Base-by-base conservation (phyloP, 148 eudicot genomes). In the Camellia sinensis region DNA sequence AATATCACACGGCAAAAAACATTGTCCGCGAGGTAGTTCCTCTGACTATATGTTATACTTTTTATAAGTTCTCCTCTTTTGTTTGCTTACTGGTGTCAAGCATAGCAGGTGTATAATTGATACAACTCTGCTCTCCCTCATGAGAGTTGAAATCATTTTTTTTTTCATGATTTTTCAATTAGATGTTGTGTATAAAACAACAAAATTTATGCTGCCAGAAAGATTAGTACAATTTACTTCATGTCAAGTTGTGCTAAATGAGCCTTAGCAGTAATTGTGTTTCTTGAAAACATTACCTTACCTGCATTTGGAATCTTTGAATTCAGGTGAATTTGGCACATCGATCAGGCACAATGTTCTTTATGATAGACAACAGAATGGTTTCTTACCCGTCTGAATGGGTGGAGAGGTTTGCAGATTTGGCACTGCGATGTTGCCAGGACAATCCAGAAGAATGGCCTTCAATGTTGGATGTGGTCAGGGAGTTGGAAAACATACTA, bases 21-120 rank as follows among this genome's bases (percentile, higher is more conserved):
- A 87, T 92, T 65, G 98, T 93, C 84, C 90, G 97, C 4, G 95
- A 93, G 97, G 97, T 93, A 88, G 17, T 11, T 52, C 64, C 48
- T 66, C 41, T 9, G 52, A 3, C 40, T 48, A 62, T 9, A 62
- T 29, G 13, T 41, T 19, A 62, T 1, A 29, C 37, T 29, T 29
- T 61, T 71, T 71, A 17, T 40, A 41, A 75, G 67, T 60, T 78
- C 40, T 75, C 44, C 78, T 75, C 50, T 44, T 2, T 17, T 67
- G 13, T 53, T 17, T 46, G 50, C 50, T 29, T 67, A 41, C 9
- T 17, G 18, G 14, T 52, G 22, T 60, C 72, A 2, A 77, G 80
- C 43, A 50, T 50, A 37, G 50, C 7, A 46, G 50, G 50, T 22
- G 50, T 46, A 6, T 46, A 46, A 46, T 0, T 6, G 50, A 46